Percentiles rank a stretch among this genome's conserved stretches.
These are phyloP conservation scores for Coemansia sp. DNA, from an alignment of 192 early-diverging fungal genomes.

Conservation along the genomic window DNA sequence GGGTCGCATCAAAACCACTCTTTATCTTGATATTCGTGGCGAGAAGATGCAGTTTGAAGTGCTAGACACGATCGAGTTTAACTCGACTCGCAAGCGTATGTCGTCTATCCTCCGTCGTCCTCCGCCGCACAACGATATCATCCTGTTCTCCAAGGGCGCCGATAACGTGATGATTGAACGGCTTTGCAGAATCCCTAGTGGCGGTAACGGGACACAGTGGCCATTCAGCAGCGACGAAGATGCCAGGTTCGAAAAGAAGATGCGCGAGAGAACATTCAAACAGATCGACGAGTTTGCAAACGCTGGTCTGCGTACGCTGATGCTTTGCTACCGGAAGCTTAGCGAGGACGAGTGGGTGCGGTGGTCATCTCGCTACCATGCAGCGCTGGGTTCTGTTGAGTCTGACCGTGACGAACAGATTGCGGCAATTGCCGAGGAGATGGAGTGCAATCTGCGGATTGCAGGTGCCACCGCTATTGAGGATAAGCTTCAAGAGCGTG, in stretches of 20 bases:
- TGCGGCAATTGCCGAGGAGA: slow-evolving; percentile 70
- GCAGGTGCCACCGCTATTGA: slow-evolving; percentile 97
- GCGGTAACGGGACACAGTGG: slow-evolving; percentile 4
- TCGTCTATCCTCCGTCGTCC: slow-evolving; percentile 80
- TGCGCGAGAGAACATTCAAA: slow-evolving; percentile 60
- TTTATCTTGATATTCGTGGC: slow-evolving; percentile 73
- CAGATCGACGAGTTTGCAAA: slow-evolving; percentile 79
- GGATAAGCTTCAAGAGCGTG: slow-evolving; percentile 94
- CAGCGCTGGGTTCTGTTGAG: slow-evolving; percentile 68
- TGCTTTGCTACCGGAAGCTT: slow-evolving; percentile 77
- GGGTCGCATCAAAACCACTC: slow-evolving; percentile 55
- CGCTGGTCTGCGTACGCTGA: slow-evolving; percentile 88
- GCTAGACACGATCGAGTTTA: slow-evolving; percentile 90
- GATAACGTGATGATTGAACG: slow-evolving; percentile 95
- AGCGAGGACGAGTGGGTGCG: slow-evolving; percentile 69
- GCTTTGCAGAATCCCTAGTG: slow-evolving; percentile 21
- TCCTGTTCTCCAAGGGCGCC: slow-evolving; percentile 92
- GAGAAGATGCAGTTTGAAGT: slow-evolving; percentile 69
- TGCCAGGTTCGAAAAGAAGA: slow-evolving; percentile 48
- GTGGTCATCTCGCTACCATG: slow-evolving; percentile 76
- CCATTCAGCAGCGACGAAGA: slow-evolving; percentile 42
- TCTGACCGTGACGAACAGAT: slow-evolving; percentile 73
- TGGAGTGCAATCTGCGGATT: slow-evolving; percentile 80
- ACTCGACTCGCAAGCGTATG: slow-evolving; percentile 96
- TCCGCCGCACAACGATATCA: slow-evolving; percentile 71